Evolutionary conservation across 2,329 filamentous ascomycete genomes (phyloP), one percentile per base, ranked within the genome.

Genomic region (Cladosporium sp.): DNA sequence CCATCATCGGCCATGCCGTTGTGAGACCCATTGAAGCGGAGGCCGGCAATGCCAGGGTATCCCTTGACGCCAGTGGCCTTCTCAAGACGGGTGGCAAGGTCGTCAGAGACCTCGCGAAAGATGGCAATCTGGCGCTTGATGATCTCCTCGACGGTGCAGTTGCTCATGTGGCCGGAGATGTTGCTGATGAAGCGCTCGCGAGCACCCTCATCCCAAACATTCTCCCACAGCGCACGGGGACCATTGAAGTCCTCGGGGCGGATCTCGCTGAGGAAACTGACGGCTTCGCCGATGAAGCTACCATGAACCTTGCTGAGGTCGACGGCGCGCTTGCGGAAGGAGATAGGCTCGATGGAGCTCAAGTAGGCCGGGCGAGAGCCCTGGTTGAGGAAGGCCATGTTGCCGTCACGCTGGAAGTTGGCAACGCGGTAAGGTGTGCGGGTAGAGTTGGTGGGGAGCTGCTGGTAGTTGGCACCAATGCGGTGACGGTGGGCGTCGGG

Each of bases 351-450:
- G 59, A 84, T 84, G 11, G 82, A 84, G 36, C 80, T 82, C 14
- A 85, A 80, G 74, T 87, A 88, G 70, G 84, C 82, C 16, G 85
- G 83, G 67, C 86, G 83, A 3, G 83, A 79, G 61, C 86, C 86
- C 71, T 88, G 86, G 78, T 92, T 90, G 73, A 84, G 82, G 71
- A 87, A 86, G 1, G 88, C 85, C 89, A 92, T 92, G 66, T 76
- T 74, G 18, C 91, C 91, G 72, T 92, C 90, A 67, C 90, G 86
- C 76, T 92, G 89, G 82, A 88, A 91, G 68, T 90, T 90, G 70
- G 79, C 81, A 57, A 84, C 80, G 5, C 81, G 66, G 79, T 89
- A 83, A 83, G 82, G 85, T 83, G 78, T 80, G 80, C 80, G 79
- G 73, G 80, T 76, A 80, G 81, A 70, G 78, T 83, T 78, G 66